Conservation (phyloP, 495 filamentous ascomycete species). For the Penicillium tannophilum region DNA sequence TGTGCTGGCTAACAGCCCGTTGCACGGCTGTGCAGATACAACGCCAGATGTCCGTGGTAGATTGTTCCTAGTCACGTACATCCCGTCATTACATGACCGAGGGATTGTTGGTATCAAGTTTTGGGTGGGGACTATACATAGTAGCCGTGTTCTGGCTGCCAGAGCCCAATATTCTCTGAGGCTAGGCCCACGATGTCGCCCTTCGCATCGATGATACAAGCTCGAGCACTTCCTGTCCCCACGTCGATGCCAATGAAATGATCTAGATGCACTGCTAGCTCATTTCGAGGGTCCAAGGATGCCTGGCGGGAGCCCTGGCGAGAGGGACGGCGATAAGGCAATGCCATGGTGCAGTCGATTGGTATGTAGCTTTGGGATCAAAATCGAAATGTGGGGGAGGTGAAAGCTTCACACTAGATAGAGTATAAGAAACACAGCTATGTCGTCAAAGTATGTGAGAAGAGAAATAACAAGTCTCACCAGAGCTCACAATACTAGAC, state of each 20-base stretch:
- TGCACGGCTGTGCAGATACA: constrained; percentile 84
- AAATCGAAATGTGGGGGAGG: constrained; percentile 1
- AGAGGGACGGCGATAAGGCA: constrained; percentile 37
- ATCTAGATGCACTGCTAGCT: constrained; percentile 55
- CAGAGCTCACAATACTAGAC: neutral
- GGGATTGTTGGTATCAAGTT: neutral
- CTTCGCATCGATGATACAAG: constrained; percentile 87
- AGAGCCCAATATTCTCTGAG: constrained; percentile 87
- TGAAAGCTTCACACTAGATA: neutral
- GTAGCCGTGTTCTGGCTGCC: constrained; percentile 88
- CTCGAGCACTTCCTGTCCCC: constrained; percentile 91
- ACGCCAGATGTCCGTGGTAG: constrained; percentile 92
- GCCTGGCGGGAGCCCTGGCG: constrained; percentile 52
- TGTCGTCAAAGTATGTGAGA: neutral
- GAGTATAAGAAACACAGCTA: neutral
- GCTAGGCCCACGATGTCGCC: constrained; percentile 93
- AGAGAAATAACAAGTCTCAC: neutral
- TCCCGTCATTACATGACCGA: constrained; percentile 32
- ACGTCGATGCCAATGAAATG: constrained; percentile 94
- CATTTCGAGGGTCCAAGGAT: constrained; percentile 57
- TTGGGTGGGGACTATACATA: constrained; percentile 61
- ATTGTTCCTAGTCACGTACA: constrained; percentile 72
- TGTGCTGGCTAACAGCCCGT: constrained; percentile 73
- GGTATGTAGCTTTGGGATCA: neutral
- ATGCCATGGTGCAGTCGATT: neutral